These are phyloP conservation scores for Populus trichocarpa DNA, from an alignment of 441 rosid species.

Conservation along the genomic window DNA sequence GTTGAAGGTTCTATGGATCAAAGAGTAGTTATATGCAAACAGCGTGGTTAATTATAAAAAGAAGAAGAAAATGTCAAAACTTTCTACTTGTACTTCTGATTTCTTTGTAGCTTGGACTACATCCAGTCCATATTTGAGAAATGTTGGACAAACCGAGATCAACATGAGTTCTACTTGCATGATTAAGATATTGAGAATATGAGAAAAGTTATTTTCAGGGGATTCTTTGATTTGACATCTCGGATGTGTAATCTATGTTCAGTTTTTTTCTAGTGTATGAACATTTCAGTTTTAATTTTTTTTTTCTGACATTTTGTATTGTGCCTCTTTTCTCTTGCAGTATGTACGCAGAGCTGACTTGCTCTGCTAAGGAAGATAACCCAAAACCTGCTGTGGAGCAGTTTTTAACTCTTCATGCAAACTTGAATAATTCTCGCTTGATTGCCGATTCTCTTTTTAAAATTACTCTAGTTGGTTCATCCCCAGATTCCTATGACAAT, in stretches of 20 bases:
- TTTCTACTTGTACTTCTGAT: not conserved
- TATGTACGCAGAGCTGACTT: constrained; percentile 61
- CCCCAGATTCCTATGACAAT: constrained; percentile 43
- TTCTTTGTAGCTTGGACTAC: not conserved
- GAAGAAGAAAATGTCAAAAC: not conserved
- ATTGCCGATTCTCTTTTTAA: constrained; percentile 64
- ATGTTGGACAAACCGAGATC: not conserved
- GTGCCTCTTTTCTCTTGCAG: constrained; percentile 35
- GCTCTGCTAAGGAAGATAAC: constrained; percentile 79
- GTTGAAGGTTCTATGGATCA: no score
- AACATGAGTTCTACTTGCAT: not conserved
- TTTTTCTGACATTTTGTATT: not conserved
- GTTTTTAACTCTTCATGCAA: constrained; percentile 71
- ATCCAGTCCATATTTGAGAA: not conserved
- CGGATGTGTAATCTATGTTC: not conserved
- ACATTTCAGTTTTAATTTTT: not conserved
- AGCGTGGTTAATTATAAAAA: not conserved
- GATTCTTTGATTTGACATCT: not conserved
- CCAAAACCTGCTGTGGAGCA: constrained; percentile 89
- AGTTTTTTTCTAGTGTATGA: not conserved
- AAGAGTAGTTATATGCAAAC: no score
- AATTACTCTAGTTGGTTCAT: constrained; percentile 37
- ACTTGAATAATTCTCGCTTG: constrained; percentile 47
- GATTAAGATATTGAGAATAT: not conserved
- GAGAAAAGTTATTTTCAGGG: not conserved